Conservation (phyloP, 192 early-diverging fungal species). For the Mortierella alpina region DNA sequence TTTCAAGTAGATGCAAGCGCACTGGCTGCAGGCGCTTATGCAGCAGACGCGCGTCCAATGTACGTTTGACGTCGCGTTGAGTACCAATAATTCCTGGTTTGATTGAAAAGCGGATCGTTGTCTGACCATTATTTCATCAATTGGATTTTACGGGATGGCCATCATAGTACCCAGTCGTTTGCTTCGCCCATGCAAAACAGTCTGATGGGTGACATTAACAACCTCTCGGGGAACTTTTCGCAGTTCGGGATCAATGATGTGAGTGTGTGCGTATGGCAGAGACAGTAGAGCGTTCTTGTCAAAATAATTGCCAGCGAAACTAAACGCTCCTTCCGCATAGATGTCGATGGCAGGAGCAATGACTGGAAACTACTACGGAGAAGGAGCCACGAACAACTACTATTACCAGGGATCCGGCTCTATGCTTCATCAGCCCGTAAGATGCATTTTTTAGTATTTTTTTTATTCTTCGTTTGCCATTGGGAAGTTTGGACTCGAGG, state of each 20-base stretch:
- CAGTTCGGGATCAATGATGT: constrained; percentile 47
- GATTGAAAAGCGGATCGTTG: neutral
- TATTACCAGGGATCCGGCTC: constrained; percentile 43
- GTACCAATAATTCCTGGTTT: neutral
- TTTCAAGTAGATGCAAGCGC: constrained; percentile 10
- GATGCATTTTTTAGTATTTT: neutral
- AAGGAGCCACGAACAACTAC: constrained; percentile 31
- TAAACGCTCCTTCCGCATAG: neutral
- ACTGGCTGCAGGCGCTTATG: constrained; percentile 6
- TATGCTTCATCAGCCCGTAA: constrained; percentile 52
- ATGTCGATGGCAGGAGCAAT: constrained; percentile 30
- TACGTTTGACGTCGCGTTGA: neutral
- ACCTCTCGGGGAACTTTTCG: constrained; percentile 31
- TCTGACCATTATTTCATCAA: neutral
- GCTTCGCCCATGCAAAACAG: constrained; percentile 33
- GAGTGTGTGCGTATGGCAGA: constrained; percentile 2
- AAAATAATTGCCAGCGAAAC: neutral
- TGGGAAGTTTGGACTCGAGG: neutral
- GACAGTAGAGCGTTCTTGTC: neutral
- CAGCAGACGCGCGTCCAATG: constrained; percentile 17
- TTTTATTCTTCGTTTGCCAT: neutral
- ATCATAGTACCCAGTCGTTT: constrained; percentile 30
- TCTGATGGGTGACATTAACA: constrained; percentile 27
- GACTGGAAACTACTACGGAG: constrained; percentile 37
- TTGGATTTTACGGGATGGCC: neutral